A percentile compares a stretch with the other conserved stretches of the same genome.
Conservation (phyloP, 1,284 basidiomycete species). For the Microbotryum intermedium region DNA sequence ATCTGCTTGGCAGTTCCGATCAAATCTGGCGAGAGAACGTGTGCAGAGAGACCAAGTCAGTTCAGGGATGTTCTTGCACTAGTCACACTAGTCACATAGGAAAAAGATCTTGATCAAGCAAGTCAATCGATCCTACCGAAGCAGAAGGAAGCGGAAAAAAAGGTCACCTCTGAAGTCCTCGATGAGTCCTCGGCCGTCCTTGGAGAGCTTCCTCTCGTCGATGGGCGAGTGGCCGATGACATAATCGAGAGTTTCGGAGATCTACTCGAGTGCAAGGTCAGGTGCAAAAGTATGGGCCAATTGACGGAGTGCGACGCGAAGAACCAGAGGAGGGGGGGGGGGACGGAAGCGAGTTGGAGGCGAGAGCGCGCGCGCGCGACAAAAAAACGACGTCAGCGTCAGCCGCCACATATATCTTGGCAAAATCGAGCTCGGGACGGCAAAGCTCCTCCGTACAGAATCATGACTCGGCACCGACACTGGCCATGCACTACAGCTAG, state of each 20-base stretch:
- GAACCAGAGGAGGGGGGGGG: too few relatives aligned
- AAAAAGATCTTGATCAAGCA: neutral
- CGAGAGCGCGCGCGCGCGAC: neutral
- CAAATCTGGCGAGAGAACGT: conserved; percentile 3
- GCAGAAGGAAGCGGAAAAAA: conserved; percentile 2
- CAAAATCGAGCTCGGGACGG: neutral
- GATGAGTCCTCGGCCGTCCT: conserved; percentile 66
- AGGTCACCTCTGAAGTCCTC: conserved; percentile 52
- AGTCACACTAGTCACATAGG: too few relatives aligned
- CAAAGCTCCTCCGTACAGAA: too few relatives aligned
- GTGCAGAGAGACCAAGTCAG: neutral
- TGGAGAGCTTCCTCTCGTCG: conserved; percentile 56
- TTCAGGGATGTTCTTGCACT: neutral
- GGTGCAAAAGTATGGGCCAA: too few relatives aligned
- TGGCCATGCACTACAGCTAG: too few relatives aligned
- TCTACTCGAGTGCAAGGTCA: conserved; percentile 45
- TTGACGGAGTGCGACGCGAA: too few relatives aligned
- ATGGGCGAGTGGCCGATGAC: conserved; percentile 60
- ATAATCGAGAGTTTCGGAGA: conserved; percentile 63
- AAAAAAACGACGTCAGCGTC: neutral
- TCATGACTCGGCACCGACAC: neutral
- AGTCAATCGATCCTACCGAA: neutral
- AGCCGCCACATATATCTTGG: neutral
- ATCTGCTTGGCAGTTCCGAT: conserved; percentile 19
- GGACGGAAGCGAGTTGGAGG: too few relatives aligned